Evolutionary conservation across 1,284 basidiomycete species (phyloP), one percentile per base, ranked within the genome.

Genomic region (Stygiomarasmius scandens): DNA sequence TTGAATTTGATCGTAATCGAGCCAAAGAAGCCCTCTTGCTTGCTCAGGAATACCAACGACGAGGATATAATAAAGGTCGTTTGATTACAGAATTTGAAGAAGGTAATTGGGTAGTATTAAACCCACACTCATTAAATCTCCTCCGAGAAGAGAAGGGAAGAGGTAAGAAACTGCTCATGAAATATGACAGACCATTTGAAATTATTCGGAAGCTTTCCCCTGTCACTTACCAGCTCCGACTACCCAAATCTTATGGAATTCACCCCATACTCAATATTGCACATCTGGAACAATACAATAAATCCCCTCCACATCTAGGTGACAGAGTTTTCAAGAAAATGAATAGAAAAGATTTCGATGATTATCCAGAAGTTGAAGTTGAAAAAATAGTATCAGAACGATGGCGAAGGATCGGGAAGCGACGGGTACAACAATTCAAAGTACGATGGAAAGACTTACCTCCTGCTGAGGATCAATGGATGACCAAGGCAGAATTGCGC

Each of bases 71-170:
- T 27, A 62, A 68, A 25, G 63, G 62, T n/a, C 44, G 59, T 3
- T 24, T 61, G 0, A 9, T n/a, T 1, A 45, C 19, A 1, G 62
- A 69, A 51, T 69, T 66, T 46, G 60, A 70, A 19, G 65, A 61
- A 53, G 67, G 68, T 14, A 64, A 70, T 44, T 25, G 51, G 2
- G 67, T 69, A 0, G 49, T 71, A 2, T 22, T 71, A 2, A 70
- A 71, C 36, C 61, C 60, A 0, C 59, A 68, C 25, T 58, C 63
- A 3, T 48, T 71, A 6, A 24, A 58, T 3, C 52, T 68, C 36
- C 50, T 65, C 2, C 22, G 54, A 0, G 43, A 38, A 2, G 59
- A 61, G 16, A 64, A 57, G 38, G 67, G 66, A 1, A 20, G 55
- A 23, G 47, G 34, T 5, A 52, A 44, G 24, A 56, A 59, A 51